phyloP scores from a whole-genome alignment of 1,139 yeast genomes.

The Pneumocystis carinii region DNA sequence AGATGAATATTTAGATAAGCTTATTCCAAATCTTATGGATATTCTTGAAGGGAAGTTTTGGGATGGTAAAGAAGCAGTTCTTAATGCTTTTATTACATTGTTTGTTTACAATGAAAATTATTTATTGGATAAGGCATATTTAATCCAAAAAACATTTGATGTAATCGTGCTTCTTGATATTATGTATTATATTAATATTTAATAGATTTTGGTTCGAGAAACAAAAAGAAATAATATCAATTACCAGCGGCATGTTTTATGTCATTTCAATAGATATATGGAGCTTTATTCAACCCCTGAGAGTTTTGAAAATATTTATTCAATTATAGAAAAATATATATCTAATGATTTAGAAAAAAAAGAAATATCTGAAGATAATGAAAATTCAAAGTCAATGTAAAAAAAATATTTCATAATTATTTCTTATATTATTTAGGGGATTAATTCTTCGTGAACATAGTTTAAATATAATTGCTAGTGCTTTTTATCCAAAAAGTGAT shows the following conservation, averaged over 20 bases:
- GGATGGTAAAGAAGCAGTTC: slow-evolving; percentile 69
- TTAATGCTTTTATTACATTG: slow-evolving; percentile 54
- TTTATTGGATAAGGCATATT: slow-evolving; percentile 12
- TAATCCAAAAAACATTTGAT: neutral
- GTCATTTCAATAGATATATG: slow-evolving; percentile 10
- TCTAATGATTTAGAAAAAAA: slow-evolving; percentile 1
- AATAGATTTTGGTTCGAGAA: slow-evolving; percentile 40
- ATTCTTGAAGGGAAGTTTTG: slow-evolving; percentile 71
- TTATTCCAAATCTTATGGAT: slow-evolving; percentile 43
- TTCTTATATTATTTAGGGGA: neutral
- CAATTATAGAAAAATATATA: slow-evolving; percentile 4
- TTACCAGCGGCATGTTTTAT: slow-evolving; percentile 33
- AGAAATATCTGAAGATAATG: slow-evolving; percentile 1
- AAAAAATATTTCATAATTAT: neutral
- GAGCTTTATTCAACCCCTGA: neutral
- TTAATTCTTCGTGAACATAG: neutral
- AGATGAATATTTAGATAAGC: slow-evolving; percentile 18
- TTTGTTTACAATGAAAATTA: slow-evolving; percentile 10
- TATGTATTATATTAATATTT: slow-evolving; percentile 26
- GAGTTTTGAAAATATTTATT: slow-evolving; percentile 1
- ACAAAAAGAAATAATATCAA: slow-evolving; percentile 50
- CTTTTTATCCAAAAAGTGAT: neutral
- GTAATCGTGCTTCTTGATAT: slow-evolving; percentile 14
- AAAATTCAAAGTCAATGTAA: neutral
- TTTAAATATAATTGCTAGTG: neutral